These are phyloP conservation scores for Cryphonectria carpinicola DNA, from an alignment of 2,329 filamentous ascomycete genomes.

Conservation along the genomic window DNA sequence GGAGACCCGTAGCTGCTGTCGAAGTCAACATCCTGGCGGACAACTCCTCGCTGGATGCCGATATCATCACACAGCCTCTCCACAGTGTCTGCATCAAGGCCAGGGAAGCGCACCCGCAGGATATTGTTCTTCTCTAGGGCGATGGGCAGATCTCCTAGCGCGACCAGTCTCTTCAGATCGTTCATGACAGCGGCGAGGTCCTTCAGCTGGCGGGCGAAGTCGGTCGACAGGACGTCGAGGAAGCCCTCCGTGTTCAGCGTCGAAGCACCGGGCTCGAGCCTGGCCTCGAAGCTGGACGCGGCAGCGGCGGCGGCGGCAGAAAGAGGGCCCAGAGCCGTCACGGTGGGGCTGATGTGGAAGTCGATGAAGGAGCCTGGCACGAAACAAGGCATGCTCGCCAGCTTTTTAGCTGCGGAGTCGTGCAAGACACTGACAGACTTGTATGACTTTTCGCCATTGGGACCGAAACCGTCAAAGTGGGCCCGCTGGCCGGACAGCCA, in stretches of 20 bases:
- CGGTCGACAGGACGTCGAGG: constrained; percentile 80
- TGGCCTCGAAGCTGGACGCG: constrained; percentile 45
- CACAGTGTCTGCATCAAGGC: constrained; percentile 82
- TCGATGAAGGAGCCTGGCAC: constrained; percentile 81
- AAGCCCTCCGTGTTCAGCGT: constrained; percentile 83
- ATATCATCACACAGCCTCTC: constrained; percentile 85
- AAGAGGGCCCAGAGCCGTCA: constrained; percentile 83
- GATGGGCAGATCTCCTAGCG: constrained; percentile 83
- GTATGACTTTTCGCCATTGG: constrained; percentile 77
- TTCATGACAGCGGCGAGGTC: constrained; percentile 79
- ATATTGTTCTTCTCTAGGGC: constrained; percentile 68
- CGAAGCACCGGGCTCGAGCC: constrained; percentile 49
- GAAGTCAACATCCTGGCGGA: constrained; percentile 79
- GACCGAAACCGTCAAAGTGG: constrained; percentile 78
- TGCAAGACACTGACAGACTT: constrained; percentile 75
- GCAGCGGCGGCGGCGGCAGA: constrained; percentile 57
- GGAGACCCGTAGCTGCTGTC: constrained; percentile 67
- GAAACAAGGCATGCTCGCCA: constrained; percentile 61
- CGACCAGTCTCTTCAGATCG: constrained; percentile 77
- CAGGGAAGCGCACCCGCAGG: constrained; percentile 85
- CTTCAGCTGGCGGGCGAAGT: constrained; percentile 85
- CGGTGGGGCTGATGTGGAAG: constrained; percentile 84
- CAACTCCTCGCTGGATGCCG: constrained; percentile 77
- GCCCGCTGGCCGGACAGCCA: constrained; percentile 88
- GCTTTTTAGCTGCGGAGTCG: constrained; percentile 70